Percentiles rank a stretch among this genome's conserved stretches.
phyloP scores from a whole-genome alignment of 305 asterid species.

The Fraxinus latifolia region DNA sequence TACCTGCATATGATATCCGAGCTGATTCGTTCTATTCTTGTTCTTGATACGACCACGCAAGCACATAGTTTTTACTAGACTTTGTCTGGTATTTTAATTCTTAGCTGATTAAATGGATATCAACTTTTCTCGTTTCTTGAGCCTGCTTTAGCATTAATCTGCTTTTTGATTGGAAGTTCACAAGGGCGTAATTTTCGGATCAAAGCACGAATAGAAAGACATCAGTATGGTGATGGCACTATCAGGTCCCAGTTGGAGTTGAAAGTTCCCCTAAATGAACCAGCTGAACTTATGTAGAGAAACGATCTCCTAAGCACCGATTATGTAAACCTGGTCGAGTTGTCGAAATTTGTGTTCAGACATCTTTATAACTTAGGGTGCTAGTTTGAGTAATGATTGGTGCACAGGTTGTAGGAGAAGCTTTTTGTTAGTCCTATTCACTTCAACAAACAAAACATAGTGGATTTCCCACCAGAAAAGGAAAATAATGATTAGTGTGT shows the following conservation, averaged over 20 bases:
- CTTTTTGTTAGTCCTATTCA: conserved; percentile 32
- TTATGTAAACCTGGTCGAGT: neutral
- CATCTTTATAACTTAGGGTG: neutral
- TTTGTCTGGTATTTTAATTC: conserved; percentile 4
- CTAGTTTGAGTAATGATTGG: conserved; percentile 29
- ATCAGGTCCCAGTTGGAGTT: conserved; percentile 23
- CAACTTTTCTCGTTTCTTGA: neutral
- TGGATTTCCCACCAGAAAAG: conserved; percentile 49
- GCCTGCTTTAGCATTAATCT: conserved; percentile 26
- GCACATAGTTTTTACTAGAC: neutral
- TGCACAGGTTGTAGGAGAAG: conserved; percentile 23
- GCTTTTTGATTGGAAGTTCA: conserved; percentile 34
- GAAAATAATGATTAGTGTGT: conserved; percentile 31
- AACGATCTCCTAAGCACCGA: neutral
- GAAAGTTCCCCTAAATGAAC: conserved; percentile 1
- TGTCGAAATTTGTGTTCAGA: neutral
- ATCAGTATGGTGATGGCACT: conserved; percentile 21
- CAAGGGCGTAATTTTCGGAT: conserved; percentile 35
- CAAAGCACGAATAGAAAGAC: conserved; percentile 18
- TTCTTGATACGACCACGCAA: neutral
- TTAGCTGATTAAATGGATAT: conserved; percentile 8
- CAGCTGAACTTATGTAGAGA: neutral
- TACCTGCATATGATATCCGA: conserved; percentile 2
- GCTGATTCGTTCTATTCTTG: neutral
- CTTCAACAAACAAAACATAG: conserved; percentile 42